Base-by-base conservation (phyloP, 352 stramenopile species). In the Phytophthora chlamydospora region DNA sequence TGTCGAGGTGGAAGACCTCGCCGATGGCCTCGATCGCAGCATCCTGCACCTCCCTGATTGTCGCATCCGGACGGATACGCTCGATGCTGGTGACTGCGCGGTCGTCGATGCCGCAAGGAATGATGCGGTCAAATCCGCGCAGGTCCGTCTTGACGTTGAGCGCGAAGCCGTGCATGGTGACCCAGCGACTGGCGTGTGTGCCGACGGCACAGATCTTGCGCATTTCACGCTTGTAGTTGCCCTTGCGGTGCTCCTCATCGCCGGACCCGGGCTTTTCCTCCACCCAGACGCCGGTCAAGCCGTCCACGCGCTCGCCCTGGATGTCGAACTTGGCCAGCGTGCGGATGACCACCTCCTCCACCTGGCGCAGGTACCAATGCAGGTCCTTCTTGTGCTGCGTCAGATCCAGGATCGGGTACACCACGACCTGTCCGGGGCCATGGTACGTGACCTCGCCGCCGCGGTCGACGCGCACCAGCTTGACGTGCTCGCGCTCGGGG, bases 371-470 rank as follows among this genome's bases (percentile, higher is more conserved):
- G 73, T 98, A 99, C 97, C 97, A 99, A 70, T 99, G 96, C 59
- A 99, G 70, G 80, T 99, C 97, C 62, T 96, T 89, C 76, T 96
- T 95, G 75, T 98, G 93, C 34, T 90, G 75, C 46, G 87, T 88
- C 31, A 99, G 84, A 71, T 99, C 91, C 36, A 99, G 73, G 24
- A 99, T 92, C 29, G 97, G 97, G 80, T 99, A 99, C 29, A 97
- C 89, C 0, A 99, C 96, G 9, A 99, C 72, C 64, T 99, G 98
- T 17, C 96, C 96, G 1, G 97, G 98, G 4, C 97, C 97, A 67
- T 99, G 98, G 76, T 97, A 99, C 10, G 98, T 99, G 16, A 99
- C 97, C 79, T 99, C 96, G 19, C 98, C 98, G 21, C 98, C 98
- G n/a, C 98, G 93, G 71, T 99, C 97, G n/a, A 98, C 95, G 27